These are phyloP conservation scores for Fragilaria radians DNA, from an alignment of 108 stramenopile genomes.

Conservation along the genomic window DNA sequence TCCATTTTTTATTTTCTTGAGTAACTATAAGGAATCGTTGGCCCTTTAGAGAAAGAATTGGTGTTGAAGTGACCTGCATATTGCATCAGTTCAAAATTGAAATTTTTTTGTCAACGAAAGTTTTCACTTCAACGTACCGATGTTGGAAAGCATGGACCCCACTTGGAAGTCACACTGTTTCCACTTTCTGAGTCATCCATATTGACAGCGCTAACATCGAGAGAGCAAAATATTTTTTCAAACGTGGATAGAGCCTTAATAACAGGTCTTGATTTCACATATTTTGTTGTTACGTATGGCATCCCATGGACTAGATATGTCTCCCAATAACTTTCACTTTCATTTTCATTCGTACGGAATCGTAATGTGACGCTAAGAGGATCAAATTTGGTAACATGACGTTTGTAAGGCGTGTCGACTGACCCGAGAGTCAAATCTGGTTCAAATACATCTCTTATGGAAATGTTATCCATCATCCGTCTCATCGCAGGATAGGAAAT, in stretches of 20 bases:
- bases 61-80: too few relatives aligned
- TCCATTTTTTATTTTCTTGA: constrained; percentile 57
- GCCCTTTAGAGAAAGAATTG: constrained; percentile 59
- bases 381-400: constrained; percentile 62
- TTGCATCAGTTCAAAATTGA: too few relatives aligned
- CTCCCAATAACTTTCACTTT: constrained; percentile 47
- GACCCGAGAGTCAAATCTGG: constrained; percentile 63
- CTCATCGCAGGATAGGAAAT: constrained; percentile 65
- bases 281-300: constrained; percentile 65
- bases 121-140: too few relatives aligned
- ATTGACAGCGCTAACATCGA: constrained; percentile 12
- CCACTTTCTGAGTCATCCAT: too few relatives aligned
- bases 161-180: too few relatives aligned
- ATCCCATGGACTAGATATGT: constrained; percentile 74
- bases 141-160: too few relatives aligned
- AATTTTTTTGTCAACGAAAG: too few relatives aligned
- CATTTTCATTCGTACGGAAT: constrained; percentile 25
- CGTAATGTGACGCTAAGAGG: constrained; percentile 68
- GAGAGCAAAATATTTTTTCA: constrained; percentile 51
- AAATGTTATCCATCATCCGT: constrained; percentile 26
- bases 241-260: constrained; percentile 62
- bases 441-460: constrained; percentile 52
- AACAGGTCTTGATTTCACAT: constrained; percentile 42
- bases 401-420: constrained; percentile 26
- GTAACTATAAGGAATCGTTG: constrained; percentile 70